Evolutionary conservation across 164 flowering plant species (phyloP).

Genomic region (Liriodendron chinense): DNA sequence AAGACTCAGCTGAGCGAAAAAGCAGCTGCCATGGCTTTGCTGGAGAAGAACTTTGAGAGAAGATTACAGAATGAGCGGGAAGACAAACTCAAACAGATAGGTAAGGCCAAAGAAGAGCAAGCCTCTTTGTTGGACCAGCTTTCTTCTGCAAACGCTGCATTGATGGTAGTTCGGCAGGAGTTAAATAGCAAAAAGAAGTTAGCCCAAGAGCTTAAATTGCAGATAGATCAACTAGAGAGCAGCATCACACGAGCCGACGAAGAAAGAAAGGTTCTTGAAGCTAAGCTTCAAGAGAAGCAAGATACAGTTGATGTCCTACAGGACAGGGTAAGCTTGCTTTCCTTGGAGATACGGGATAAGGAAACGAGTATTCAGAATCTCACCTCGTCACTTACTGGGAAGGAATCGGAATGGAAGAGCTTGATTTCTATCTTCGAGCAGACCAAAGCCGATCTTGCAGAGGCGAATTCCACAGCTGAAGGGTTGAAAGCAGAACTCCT

Average conservation of each 20-base stretch:
- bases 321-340: constrained; percentile 51
- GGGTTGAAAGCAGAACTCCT: constrained; percentile 41
- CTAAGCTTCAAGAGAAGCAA: constrained; percentile 51
- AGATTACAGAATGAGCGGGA: constrained; percentile 36
- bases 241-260: constrained; percentile 35
- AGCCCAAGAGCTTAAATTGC: constrained; percentile 44
- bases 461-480: constrained; percentile 35
- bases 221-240: constrained; percentile 42
- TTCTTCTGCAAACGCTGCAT: constrained; percentile 37
- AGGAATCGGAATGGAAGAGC: constrained; percentile 51
- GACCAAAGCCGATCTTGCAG: constrained; percentile 42
- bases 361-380: constrained; percentile 42
- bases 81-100: constrained; percentile 23
- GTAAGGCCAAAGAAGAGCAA: constrained; percentile 36
- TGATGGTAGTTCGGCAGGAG: constrained; percentile 48
- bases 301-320: constrained; percentile 43
- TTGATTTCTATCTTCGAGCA: constrained; percentile 33
- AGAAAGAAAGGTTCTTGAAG: constrained; percentile 52
- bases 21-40: constrained; percentile 29
- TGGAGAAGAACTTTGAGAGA: constrained; percentile 32
- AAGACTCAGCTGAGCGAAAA: constrained; percentile 49
- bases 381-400: constrained; percentile 41
- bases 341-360: constrained; percentile 58
- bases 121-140: constrained; percentile 34
- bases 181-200: constrained; percentile 54